Base-by-base conservation (phyloP, 139 green algal genomes). In the Picochlorum sp. region DNA sequence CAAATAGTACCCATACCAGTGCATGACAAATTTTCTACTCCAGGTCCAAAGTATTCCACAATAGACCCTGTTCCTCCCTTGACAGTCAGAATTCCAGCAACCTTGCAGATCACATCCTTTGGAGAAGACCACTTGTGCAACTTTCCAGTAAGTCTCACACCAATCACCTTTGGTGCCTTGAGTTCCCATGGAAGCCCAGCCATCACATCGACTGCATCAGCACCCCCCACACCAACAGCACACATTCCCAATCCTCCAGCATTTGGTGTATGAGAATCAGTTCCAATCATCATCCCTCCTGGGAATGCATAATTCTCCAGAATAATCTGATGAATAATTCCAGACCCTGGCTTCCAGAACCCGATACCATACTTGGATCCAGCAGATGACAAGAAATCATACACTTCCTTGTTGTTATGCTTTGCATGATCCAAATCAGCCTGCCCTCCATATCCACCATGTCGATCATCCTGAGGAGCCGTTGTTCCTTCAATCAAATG, bases 251-350 rank as follows among this genome's bases (percentile, higher is more conserved):
- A 80, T 47, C 90, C 90, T 14, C 90, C 90, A 2, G 88, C 90
- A 71, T 97, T 97, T 73, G 88, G 88, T 9, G 89, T 97, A 85
- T 97, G 90, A 5, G 83, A 92, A 84, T 96, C 89, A 21, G 89
- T 97, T 64, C 89, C 90, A 61, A 96, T 96, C 86, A 97, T 96
- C 82, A 96, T 91, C 64, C 84, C 80, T 41, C 89, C 89, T 5
- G 89, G 90, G 69, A 94, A 85, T 15, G 89, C 90, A 66, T 97
- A 97, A 82, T 97, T 97, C 82, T 97, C 90, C 67, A 97, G 84
- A 65, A 97, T 83, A 71, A 95, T 96, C 82, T 93, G 90, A 79
- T 97, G 90, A 74, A 97, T 97, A 79, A 97, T 97, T 58, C 90
- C 90, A 9, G 72, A 87, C 64, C 90, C 90, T 28, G 90, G 90